A percentile compares a stretch with the other conserved stretches of the same genome.
Evolutionary conservation across 495 filamentous ascomycete genomes (phyloP).

Genomic region (Penicillium cinerascens): DNA sequence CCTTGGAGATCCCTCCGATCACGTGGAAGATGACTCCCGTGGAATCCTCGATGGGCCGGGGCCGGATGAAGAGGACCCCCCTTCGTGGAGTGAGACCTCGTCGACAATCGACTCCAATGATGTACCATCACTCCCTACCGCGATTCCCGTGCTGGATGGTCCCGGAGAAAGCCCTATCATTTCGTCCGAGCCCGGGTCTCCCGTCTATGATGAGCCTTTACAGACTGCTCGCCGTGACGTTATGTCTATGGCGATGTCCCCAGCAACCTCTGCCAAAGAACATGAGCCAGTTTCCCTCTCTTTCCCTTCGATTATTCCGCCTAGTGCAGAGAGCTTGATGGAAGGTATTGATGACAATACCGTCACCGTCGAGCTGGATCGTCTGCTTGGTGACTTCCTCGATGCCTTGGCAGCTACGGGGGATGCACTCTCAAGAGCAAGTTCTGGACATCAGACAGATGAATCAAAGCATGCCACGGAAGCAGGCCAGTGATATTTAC

Average conservation of each 20-base stretch:
- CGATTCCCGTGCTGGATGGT: constrained; percentile 11
- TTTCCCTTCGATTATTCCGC: constrained; percentile 36
- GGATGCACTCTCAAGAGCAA: constrained; percentile 28
- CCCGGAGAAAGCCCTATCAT: constrained; percentile 3
- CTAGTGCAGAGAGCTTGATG: constrained; percentile 32
- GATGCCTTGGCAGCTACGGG: constrained; percentile 35
- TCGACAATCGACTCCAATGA: constrained; percentile 2
- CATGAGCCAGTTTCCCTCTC: constrained; percentile 15
- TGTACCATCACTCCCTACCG: constrained; percentile 13
- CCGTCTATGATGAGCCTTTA: constrained; percentile 25
- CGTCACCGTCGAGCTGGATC: constrained; percentile 36
- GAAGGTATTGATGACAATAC: constrained; percentile 31
- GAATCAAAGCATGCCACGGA: neutral
- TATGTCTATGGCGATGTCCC: neutral
- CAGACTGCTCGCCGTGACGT: constrained; percentile 20
- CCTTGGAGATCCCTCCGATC: constrained; percentile 15
- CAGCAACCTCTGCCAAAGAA: neutral
- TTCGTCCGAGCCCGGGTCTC: constrained; percentile 27
- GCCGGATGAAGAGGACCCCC: constrained; percentile 35
- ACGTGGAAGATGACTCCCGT: constrained; percentile 22
- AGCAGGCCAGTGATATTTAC: neutral
- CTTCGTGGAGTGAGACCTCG: constrained; percentile 18
- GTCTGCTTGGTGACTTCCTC: constrained; percentile 38
- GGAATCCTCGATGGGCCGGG: constrained; percentile 39
- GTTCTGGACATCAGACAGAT: constrained; percentile 4